Conservation (phyloP, 176 grass and related monocot genomes). For the Musa itinerans region DNA sequence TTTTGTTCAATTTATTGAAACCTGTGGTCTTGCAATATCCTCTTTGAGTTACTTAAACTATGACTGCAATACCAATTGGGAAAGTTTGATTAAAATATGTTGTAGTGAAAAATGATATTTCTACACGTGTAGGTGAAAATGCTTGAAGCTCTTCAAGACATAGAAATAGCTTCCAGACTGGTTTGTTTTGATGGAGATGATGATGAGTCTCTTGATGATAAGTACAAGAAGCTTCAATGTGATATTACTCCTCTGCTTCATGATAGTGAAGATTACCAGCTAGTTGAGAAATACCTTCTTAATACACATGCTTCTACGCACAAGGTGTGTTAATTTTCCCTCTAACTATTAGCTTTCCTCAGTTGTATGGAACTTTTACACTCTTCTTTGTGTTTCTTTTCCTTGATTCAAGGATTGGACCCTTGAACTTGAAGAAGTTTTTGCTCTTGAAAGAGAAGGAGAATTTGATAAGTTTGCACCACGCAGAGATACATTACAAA, state of each 20-base stretch:
- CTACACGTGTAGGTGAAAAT: conserved; percentile 65
- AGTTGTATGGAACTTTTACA: not conserved
- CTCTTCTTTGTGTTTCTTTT: not conserved
- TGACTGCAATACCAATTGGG: not conserved
- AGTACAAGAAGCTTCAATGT: conserved; percentile 76
- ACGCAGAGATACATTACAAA: conserved; percentile 65
- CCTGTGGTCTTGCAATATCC: too few species aligned
- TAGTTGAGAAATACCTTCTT: conserved; percentile 68
- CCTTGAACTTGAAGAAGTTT: conserved; percentile 89
- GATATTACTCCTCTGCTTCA: conserved; percentile 50
- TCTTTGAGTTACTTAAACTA: not conserved
- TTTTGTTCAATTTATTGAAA: too few species aligned
- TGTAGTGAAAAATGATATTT: not conserved
- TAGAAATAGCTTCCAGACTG: conserved; percentile 94
- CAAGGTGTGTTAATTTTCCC: conserved; percentile 51
- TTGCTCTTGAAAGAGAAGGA: conserved; percentile 75
- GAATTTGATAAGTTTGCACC: conserved; percentile 60
- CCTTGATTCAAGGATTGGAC: conserved; percentile 61
- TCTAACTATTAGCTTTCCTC: conserved; percentile 5
- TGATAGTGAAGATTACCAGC: conserved; percentile 82
- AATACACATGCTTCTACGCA: conserved; percentile 95
- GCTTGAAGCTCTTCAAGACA: conserved; percentile 92
- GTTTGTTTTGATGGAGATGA: conserved; percentile 72
- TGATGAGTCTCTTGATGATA: conserved; percentile 81
- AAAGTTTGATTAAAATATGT: not conserved